Conservation (phyloP, 2,329 filamentous ascomycete genomes). For the Pseudogymnoascus sp. region DNA sequence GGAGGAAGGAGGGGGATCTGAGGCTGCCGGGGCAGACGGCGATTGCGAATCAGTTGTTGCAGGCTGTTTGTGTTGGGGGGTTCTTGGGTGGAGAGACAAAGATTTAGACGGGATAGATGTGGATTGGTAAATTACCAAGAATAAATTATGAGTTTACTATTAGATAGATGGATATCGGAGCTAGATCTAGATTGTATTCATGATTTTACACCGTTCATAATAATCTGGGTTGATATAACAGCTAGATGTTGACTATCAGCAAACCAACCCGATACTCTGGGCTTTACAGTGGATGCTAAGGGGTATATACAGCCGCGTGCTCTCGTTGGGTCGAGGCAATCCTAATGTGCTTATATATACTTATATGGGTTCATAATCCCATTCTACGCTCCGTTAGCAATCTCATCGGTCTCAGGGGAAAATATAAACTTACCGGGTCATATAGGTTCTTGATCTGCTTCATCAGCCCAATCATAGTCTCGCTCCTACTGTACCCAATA, state of each 20-base stretch:
- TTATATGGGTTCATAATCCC: slow-evolving; percentile 99
- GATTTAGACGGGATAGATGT: slow-evolving; percentile 16
- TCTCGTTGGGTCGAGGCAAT: neutral
- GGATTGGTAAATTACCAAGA: neutral
- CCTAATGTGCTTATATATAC: slow-evolving; percentile 55
- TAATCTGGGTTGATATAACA: neutral
- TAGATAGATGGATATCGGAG: neutral
- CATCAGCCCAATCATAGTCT: slow-evolving; percentile 85
- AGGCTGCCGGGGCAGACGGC: slow-evolving; percentile 77
- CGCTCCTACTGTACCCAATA: slow-evolving; percentile 84
- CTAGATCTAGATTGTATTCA: slow-evolving; percentile 1
- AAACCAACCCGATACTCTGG: neutral
- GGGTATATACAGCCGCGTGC: neutral
- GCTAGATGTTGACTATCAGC: neutral
- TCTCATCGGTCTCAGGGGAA: neutral
- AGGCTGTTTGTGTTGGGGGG: slow-evolving; percentile 64
- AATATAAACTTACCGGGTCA: slow-evolving; percentile 65
- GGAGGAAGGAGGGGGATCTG: slow-evolving; percentile 68
- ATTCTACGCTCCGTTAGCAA: slow-evolving; percentile 49
- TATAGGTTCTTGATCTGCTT: slow-evolving; percentile 90
- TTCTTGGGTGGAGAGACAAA: slow-evolving; percentile 43
- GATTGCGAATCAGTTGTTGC: slow-evolving; percentile 84
- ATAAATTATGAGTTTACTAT: neutral
- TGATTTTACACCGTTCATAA: neutral
- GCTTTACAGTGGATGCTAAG: neutral